Evolutionary conservation across 1,284 basidiomycete species (phyloP).

Genomic region (Sanghuangporus sanghuang): DNA sequence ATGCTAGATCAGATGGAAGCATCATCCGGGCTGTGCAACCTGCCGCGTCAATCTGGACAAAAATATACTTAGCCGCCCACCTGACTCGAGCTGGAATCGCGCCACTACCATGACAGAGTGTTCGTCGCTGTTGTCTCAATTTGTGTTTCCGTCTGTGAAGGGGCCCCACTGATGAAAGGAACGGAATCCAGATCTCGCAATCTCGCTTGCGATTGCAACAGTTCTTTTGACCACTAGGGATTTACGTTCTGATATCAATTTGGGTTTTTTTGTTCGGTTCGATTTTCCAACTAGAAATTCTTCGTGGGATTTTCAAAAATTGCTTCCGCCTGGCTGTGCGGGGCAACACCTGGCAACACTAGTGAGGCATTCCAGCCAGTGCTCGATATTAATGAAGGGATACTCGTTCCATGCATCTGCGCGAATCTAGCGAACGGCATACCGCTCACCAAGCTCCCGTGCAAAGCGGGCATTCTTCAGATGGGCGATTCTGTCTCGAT

Average conservation of each 20-base stretch:
- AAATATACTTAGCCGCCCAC: not conserved
- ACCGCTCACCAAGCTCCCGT: not conserved
- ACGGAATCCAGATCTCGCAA: not conserved
- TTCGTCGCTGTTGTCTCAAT: not conserved
- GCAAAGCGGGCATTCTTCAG: not conserved
- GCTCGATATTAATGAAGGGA: not conserved
- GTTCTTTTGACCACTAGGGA: conserved; percentile 1
- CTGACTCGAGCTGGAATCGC: not conserved
- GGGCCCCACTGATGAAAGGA: not conserved
- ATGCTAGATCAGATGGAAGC: not conserved
- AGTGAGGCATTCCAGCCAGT: not conserved
- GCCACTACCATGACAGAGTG: not conserved
- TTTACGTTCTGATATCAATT: conserved; percentile 1
- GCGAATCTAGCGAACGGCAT: not conserved
- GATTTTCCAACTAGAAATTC: not conserved
- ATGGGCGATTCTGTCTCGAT: not conserved
- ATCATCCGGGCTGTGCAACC: not conserved
- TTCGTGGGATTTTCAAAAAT: not conserved
- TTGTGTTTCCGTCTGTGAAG: not conserved
- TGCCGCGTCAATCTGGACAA: not conserved
- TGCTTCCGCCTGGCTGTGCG: not conserved
- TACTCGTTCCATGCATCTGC: not conserved
- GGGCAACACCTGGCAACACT: not conserved
- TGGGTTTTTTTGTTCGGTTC: not conserved
- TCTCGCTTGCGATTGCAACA: not conserved